These are phyloP conservation scores for Termitomyces sp. DNA, from an alignment of 768 basidiomycete species.

Conservation along the genomic window DNA sequence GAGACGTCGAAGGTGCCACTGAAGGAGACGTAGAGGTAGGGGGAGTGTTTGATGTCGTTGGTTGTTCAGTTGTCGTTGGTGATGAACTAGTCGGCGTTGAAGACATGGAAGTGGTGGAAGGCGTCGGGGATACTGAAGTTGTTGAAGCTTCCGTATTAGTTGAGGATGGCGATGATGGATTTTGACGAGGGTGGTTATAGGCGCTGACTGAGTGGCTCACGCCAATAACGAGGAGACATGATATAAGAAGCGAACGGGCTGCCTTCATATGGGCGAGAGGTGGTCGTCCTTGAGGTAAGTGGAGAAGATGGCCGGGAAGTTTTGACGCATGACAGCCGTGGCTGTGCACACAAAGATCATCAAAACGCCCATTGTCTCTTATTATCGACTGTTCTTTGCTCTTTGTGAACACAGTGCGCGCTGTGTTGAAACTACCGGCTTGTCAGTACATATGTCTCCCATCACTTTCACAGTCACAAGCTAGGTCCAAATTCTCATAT, in stretches of 20 bases:
- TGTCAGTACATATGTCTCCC: too few species aligned
- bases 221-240: constrained; percentile 20
- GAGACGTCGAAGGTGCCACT: not conserved
- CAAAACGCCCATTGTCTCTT: too few species aligned
- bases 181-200: constrained; percentile 12
- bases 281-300: constrained; percentile 4
- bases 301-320: constrained; percentile 8
- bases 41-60: constrained; percentile 5
- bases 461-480: too few species aligned
- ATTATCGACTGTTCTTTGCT: too few species aligned
- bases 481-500: too few species aligned
- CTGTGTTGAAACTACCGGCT: too few species aligned
- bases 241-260: constrained; percentile 17
- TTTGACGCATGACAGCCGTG: constrained; percentile 16
- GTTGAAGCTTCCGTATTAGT: not conserved
- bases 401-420: too few species aligned
- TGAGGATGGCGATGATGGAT: not conserved
- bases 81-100: constrained; percentile 11
- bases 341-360: constrained; percentile 12
- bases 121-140: constrained; percentile 7
- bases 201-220: constrained; percentile 15
- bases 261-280: constrained; percentile 18
- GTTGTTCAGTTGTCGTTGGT: not conserved
- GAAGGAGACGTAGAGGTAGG: constrained; percentile 3
- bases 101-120: constrained; percentile 9